phyloP scores from a whole-genome alignment of 768 basidiomycete species.

The Gloeostereum incarnatum region DNA sequence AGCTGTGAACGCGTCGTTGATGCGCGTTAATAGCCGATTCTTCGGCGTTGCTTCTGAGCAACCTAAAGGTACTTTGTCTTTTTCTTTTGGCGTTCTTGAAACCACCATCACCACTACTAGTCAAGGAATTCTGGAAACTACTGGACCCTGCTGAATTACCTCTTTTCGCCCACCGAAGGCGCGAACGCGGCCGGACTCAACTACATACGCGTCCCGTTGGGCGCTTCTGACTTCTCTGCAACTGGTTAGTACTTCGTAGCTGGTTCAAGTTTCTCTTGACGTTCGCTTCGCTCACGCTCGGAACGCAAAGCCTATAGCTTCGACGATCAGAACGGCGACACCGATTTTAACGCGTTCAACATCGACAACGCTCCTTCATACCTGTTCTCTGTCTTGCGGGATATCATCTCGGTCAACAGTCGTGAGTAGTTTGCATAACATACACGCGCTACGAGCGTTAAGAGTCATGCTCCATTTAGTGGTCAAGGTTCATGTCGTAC shows the following conservation, averaged over 20 bases:
- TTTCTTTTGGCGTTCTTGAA: not conserved
- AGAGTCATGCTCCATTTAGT: constrained; percentile 3
- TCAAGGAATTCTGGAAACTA: constrained; percentile 15
- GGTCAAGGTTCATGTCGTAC: constrained; percentile 47
- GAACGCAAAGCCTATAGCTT: constrained; percentile 16
- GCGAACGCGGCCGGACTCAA: constrained; percentile 19
- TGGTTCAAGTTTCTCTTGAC: not conserved
- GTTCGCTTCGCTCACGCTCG: not conserved
- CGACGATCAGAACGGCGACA: constrained; percentile 19
- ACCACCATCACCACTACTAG: constrained; percentile 10
- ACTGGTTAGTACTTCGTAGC: not conserved
- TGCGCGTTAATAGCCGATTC: constrained; percentile 48
- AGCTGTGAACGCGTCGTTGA: not conserved
- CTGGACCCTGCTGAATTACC: constrained; percentile 15
- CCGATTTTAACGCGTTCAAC: constrained; percentile 16
- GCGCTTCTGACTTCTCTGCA: constrained; percentile 22
- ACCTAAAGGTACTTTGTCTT: constrained; percentile 45
- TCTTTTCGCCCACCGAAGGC: constrained; percentile 20
- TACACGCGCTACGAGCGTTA: not conserved
- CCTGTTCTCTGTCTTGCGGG: constrained; percentile 18
- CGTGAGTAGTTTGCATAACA: constrained; percentile 1
- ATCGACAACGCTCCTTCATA: constrained; percentile 20
- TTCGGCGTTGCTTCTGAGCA: constrained; percentile 48
- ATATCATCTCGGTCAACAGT: constrained; percentile 13
- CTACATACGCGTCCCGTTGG: constrained; percentile 21